A percentile compares a stretch with the other conserved stretches of the same genome.
Conservation (phyloP, 306 rosid species). For the Hippophae rhamnoides region DNA sequence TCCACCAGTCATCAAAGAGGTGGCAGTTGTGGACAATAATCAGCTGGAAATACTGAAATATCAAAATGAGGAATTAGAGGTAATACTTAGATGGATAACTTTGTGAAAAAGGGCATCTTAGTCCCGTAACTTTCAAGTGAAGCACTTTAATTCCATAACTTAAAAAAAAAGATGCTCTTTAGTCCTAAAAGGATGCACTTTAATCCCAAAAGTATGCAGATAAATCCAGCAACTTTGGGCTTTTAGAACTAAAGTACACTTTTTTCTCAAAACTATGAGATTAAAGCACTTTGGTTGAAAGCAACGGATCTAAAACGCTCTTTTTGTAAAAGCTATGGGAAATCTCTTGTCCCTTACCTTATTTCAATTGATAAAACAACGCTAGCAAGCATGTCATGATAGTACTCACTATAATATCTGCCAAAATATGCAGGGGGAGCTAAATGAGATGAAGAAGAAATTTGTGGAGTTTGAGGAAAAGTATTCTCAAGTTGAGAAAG, state of each 20-base stretch:
- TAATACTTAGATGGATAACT: conserved; percentile 15
- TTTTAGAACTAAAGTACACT: too few species aligned
- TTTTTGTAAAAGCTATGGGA: too few species aligned
- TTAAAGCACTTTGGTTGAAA: too few species aligned
- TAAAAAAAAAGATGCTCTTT: background rate
- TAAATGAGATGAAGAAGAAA: conserved; percentile 48
- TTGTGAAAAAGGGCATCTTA: background rate
- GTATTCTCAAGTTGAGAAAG: conserved; percentile 34
- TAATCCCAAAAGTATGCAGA: too few species aligned
- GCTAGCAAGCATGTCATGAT: background rate
- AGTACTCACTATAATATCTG: conserved; percentile 12
- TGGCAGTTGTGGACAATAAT: conserved; percentile 63
- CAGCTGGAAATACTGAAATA: conserved; percentile 56
- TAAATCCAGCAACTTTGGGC: too few species aligned
- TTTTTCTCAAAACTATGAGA: too few species aligned
- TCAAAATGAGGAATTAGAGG: conserved; percentile 62
- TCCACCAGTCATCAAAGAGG: conserved; percentile 80
- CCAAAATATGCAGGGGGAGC: conserved; percentile 37
- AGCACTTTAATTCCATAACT: background rate
- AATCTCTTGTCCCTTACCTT: background rate
- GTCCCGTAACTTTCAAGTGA: background rate
- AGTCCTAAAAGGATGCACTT: too few species aligned
- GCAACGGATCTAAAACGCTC: too few species aligned
- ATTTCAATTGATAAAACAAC: background rate
- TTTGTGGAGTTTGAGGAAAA: conserved; percentile 50